phyloP scores from a whole-genome alignment of 2,329 filamentous ascomycete species.

The Penicillium sp. region DNA sequence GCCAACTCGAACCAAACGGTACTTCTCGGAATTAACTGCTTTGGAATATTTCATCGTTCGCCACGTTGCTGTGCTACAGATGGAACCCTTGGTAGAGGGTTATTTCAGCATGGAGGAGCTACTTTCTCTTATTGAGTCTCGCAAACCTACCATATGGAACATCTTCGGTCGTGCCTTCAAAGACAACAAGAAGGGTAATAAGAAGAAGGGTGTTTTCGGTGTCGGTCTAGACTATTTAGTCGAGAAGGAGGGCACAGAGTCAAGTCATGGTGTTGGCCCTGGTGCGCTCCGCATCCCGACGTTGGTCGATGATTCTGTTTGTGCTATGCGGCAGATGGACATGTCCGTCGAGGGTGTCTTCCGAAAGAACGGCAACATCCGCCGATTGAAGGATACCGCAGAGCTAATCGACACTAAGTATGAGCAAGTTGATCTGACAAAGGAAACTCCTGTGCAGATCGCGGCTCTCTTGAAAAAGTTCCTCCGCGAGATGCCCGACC shows the following conservation, averaged over 20 bases:
- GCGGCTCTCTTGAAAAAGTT: slow-evolving; percentile 95
- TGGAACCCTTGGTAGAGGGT: slow-evolving; percentile 86
- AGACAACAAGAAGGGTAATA: slow-evolving; percentile 66
- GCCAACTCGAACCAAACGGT: slow-evolving; percentile 66
- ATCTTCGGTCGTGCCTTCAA: slow-evolving; percentile 97
- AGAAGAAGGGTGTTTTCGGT: slow-evolving; percentile 93
- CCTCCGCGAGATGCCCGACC: slow-evolving; percentile 89
- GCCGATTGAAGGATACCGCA: slow-evolving; percentile 80
- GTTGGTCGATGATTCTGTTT: slow-evolving; percentile 91
- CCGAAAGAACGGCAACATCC: slow-evolving; percentile 98
- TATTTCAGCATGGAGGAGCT: slow-evolving; percentile 94
- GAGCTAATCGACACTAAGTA: slow-evolving; percentile 84
- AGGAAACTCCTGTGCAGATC: slow-evolving; percentile 88
- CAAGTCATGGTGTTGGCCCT: slow-evolving; percentile 93
- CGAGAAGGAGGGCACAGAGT: slow-evolving; percentile 91
- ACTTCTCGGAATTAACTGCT: slow-evolving; percentile 93
- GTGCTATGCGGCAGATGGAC: slow-evolving; percentile 97
- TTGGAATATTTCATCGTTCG: slow-evolving; percentile 97
- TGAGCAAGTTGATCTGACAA: slow-evolving; percentile 79
- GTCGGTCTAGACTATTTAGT: slow-evolving; percentile 84
- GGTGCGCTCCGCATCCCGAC: slow-evolving; percentile 86
- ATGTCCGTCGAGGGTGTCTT: slow-evolving; percentile 98
- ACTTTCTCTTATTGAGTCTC: slow-evolving; percentile 85
- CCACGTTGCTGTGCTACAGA: slow-evolving; percentile 89
- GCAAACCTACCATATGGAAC: slow-evolving; percentile 95